Conservation (phyloP, 2,329 filamentous ascomycete genomes). For the Pseudogymnoascus verrucosus region DNA sequence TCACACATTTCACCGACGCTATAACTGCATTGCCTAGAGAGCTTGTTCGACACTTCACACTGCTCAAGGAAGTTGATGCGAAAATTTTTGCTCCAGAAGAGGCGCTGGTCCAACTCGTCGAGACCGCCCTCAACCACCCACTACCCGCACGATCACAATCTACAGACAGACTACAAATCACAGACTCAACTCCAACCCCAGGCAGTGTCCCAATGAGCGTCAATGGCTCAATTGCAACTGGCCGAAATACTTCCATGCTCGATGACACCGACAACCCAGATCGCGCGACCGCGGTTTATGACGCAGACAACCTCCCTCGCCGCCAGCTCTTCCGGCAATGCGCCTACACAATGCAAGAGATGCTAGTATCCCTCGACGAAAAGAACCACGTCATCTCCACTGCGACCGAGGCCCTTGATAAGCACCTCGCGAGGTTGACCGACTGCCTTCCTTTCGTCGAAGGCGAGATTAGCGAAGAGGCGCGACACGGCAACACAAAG, state of each 20-base stretch:
- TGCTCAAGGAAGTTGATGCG: conserved; percentile 95
- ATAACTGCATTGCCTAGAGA: conserved; percentile 90
- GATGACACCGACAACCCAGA: conserved; percentile 36
- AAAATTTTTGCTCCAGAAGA: conserved; percentile 89
- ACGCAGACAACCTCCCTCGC: conserved; percentile 52
- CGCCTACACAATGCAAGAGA: conserved; percentile 68
- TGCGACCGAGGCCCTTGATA: conserved; percentile 80
- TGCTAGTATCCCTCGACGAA: conserved; percentile 87
- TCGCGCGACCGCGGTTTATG: conserved; percentile 39
- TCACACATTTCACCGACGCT: conserved; percentile 77
- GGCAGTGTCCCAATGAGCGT: conserved; percentile 23
- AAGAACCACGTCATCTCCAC: conserved; percentile 96
- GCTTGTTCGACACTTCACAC: conserved; percentile 88
- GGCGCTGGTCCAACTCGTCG: conserved; percentile 67
- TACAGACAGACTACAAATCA: conserved; percentile 24
- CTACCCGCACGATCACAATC: conserved; percentile 37
- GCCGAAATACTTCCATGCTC: conserved; percentile 18
- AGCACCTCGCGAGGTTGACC: conserved; percentile 77
- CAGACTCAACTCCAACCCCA: conserved; percentile 21
- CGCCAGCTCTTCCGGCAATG: conserved; percentile 72
- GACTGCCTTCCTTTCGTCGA: conserved; percentile 82
- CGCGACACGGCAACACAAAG: conserved; percentile 79
- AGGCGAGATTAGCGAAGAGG: conserved; percentile 86
- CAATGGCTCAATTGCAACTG: conserved; percentile 26
- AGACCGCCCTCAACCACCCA: conserved; percentile 49